Base-by-base conservation (phyloP, 2,329 filamentous ascomycete genomes). In the Cladosporium oxysporum region DNA sequence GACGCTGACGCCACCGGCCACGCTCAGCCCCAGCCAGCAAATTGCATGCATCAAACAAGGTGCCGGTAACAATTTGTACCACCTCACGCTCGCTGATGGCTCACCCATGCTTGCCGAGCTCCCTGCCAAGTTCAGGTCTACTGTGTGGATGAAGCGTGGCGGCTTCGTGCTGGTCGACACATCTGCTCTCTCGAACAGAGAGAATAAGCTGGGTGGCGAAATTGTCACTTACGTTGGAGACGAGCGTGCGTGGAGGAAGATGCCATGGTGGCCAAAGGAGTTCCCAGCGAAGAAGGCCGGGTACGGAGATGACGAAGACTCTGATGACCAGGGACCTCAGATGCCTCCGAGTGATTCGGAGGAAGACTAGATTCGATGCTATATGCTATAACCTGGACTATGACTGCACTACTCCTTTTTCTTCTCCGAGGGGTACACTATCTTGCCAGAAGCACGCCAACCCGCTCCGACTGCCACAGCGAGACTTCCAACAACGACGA, bases 221-320 rank as follows among this genome's bases (percentile, higher is more conserved):
- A 97, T 99, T 73, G 84, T 96, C 71, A 97, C 97, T 75, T 88
- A 98, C 41, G 93, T 98, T 44, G 85, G 92, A 44, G 92, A 97
- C 74, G 93, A 97, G 81, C 96, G 92, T 80, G 84, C 84, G 52
- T 99, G 95, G 95, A 87, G 93, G 74, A 97, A 96, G 80, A 88
- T 91, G 81, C 74, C 83, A 11, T 99, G 94, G 77, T 98, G 95
- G 95, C 77, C 77, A 0, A 66, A 66, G 60, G 75, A 76, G 49
- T 78, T 78, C 63, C 70, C 83, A 47, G 66, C 68, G 29, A 93
- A 90, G 78, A 60, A 41, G 29, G 58, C 29, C 26, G 63, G 55
- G 7, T 65, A 60, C 23, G 63, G 63, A n/a, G 80, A 84, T 66
- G 81, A 87, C n/a, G 85, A 88, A 2, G 91, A 91, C 26, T 92